Percentiles rank a stretch among this genome's conserved stretches.
phyloP scores from a whole-genome alignment of 345 rosid species.

The Atalantia buxifolia region DNA sequence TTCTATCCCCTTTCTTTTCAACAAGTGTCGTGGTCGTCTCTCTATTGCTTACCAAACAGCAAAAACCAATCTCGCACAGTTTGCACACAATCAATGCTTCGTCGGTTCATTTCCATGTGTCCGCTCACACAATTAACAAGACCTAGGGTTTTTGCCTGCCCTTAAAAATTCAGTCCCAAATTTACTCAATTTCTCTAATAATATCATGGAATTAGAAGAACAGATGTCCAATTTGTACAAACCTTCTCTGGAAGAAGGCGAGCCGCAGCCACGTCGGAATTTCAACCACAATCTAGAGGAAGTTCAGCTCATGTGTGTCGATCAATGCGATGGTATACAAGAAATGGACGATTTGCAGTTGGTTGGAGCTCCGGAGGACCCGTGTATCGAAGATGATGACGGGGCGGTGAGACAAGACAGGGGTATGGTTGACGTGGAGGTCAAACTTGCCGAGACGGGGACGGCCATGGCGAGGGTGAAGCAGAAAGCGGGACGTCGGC shows the following conservation, averaged over 20 bases:
- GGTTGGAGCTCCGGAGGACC: slow-evolving; percentile 25
- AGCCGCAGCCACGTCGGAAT: neutral
- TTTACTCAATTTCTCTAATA: neutral
- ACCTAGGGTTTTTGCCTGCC: slow-evolving; percentile 52
- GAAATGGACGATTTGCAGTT: slow-evolving; percentile 40
- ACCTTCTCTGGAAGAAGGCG: slow-evolving; percentile 19
- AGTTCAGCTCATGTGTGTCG: slow-evolving; percentile 45
- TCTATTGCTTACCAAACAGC: slow-evolving; percentile 2
- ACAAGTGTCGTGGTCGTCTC: slow-evolving; percentile 16
- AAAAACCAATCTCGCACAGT: neutral
- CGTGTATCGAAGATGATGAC: slow-evolving; percentile 8
- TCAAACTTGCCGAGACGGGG: slow-evolving; percentile 21
- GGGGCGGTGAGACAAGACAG: slow-evolving; percentile 9
- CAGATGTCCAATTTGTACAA: slow-evolving; percentile 13
- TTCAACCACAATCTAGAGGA: slow-evolving; percentile 15
- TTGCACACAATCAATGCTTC: slow-evolving; percentile 24
- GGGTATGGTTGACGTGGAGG: slow-evolving; percentile 22
- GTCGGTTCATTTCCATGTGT: slow-evolving; percentile 38
- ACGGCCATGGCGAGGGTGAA: slow-evolving; percentile 26
- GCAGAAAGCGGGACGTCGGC: slow-evolving; percentile 81
- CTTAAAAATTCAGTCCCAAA: neutral
- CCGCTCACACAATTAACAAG: slow-evolving; percentile 27
- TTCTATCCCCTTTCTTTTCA: neutral
- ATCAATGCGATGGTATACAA: slow-evolving; percentile 48
- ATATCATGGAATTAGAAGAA: slow-evolving; percentile 27